Base-by-base conservation (phyloP, 1,139 yeast genomes). In the Zygotorulaspora mrakii region DNA sequence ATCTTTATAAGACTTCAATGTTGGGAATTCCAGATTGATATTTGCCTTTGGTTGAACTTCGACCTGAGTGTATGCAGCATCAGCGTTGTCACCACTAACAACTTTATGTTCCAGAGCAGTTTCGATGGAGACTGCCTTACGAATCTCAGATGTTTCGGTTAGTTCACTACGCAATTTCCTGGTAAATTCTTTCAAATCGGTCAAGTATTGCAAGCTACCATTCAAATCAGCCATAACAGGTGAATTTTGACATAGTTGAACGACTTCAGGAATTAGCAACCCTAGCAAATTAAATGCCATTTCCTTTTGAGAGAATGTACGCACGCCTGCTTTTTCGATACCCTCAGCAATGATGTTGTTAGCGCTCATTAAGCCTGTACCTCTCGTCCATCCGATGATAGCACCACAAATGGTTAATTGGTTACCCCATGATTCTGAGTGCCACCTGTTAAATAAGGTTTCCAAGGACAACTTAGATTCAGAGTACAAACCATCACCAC, bases 321-420 rank as follows among this genome's bases (percentile, higher is more conserved):
- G 85, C 40, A 91, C 96, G 59, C 98, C 97, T 52, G 84, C 73
- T 64, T 80, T 80, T 71, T 91, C 98, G 63, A 91, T 86, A 55
- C 96, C 96, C 70, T 89, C 96, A 46, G 98, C 96, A 66, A 91
- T 87, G 64, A 88, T 83, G 72, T 91, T 91, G 76, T 91, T 91
- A 57, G 83, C 96, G 61, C 89, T 76, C 98, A 91, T 91, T 64
- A 91, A 81, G 64, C 98, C 98, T 49, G 98, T 91, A 69, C 98
- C 98, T 77, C 98, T 87, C 50, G 98, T 91, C 98, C 98, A 91
- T 64, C 98, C 98, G 67, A 91, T 91, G 53, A 91, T 78, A 39
- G 97, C 96, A 74, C 98, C 98, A 69, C 97, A 89, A 49, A 91
- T 74, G 48, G 97, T 91, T 69, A 91, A 81, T 73, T 86, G 94